Base-by-base conservation (phyloP, 148 eudicot species). In the Nepenthes mirabilis region DNA sequence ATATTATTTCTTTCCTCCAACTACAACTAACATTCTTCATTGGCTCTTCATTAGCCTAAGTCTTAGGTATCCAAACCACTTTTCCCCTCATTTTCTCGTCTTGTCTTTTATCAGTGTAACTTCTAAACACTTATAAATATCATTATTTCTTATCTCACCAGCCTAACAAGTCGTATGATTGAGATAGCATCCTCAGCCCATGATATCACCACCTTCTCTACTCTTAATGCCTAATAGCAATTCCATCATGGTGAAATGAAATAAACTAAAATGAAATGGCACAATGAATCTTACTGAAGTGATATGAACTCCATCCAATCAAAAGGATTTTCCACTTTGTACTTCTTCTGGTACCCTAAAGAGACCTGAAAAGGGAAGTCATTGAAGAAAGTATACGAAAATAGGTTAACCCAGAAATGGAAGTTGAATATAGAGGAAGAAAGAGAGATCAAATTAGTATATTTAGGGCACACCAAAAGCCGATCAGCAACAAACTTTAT, bases 301-400 rank as follows among this genome's bases (percentile, higher is more conserved):
- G 90, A 83, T 64, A 89, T 89, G 50, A 89, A 78, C 68, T 89
- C 96, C 96, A 89, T 89, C 96, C 94, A 89, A 61, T 89, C 96
- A 37, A 89, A 89, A 34, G 96, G 96, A 70, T 89, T 89, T 53
- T 82, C 77, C 2, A 79, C 82, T 37, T 78, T 80, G 75, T 83
- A 86, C 56, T 56, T 69, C 81, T 65, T 81, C 66, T 74, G 59
- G 62, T 56, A 72, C 36, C 83, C 90, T 65, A 89, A 76, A 11
- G 93, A 71, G 65, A 71, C 84, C 88, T 87, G 82, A 36, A 77
- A 60, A 64, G 43, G 54, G 32, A 70, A 49, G 51, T 5, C 34
- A 54, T 36, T 6, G 62, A 59, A 32, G 34, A 59, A 40, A 1
- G 34, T 50, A 47, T 40, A 45, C 3, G 23, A 50, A 10, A 45